Conservation (phyloP, 805 yeast species). For the Candida silvicultrix region DNA sequence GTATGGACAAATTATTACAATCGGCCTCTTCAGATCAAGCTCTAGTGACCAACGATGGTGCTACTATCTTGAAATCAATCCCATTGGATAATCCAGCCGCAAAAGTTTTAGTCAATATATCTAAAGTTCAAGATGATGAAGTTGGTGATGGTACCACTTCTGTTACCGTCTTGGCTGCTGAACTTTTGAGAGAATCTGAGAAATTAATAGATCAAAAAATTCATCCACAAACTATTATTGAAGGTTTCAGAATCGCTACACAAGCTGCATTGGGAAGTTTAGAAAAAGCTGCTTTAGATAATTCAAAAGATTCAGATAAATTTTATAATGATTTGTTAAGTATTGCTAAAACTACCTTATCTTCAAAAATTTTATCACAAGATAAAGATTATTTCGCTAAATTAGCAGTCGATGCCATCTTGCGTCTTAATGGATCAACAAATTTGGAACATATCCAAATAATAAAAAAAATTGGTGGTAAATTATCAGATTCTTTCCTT, state of each 20-base stretch:
- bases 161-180: slow-evolving; percentile 88
- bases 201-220: slow-evolving; percentile 85
- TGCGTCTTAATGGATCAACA: slow-evolving; percentile 83
- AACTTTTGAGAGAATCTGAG: slow-evolving; percentile 91
- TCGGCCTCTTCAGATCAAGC: slow-evolving; percentile 75
- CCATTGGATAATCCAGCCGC: slow-evolving; percentile 98
- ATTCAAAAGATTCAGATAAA: slow-evolving; percentile 66
- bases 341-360: slow-evolving; percentile 89
- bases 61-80: slow-evolving; percentile 88
- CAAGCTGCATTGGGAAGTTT: slow-evolving; percentile 81
- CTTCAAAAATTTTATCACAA: slow-evolving; percentile 91
- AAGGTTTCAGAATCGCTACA: slow-evolving; percentile 88
- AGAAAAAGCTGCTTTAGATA: slow-evolving; percentile 71
- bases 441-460: slow-evolving; percentile 92
- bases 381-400: slow-evolving; percentile 86
- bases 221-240: slow-evolving; percentile 96
- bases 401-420: slow-evolving; percentile 89
- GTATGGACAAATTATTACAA: slow-evolving; percentile 94
- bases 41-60: slow-evolving; percentile 95
- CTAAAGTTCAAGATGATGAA: slow-evolving; percentile 96
- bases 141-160: slow-evolving; percentile 99
- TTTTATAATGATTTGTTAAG: slow-evolving; percentile 68
- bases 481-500: slow-evolving; percentile 81
- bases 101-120: slow-evolving; percentile 86
- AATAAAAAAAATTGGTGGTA: slow-evolving; percentile 91